Evolutionary conservation across 768 basidiomycete species (phyloP).

Genomic region (Austroboletus eburneus): DNA sequence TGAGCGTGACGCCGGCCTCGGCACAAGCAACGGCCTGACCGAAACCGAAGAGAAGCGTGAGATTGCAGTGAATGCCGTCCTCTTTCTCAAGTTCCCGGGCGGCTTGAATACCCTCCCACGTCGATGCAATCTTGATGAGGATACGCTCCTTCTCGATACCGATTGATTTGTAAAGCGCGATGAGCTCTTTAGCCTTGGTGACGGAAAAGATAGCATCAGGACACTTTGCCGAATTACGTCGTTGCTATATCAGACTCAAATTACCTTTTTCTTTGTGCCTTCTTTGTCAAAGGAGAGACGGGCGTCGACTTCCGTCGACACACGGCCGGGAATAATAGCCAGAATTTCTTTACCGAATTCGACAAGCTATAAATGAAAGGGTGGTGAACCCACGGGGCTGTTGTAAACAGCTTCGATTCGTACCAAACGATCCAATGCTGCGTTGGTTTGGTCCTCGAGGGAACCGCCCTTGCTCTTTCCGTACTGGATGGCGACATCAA

Average conservation of each 20-base stretch:
- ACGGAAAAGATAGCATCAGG: conserved; percentile 7
- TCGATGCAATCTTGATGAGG: conserved; percentile 98
- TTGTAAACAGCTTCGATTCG: conserved; percentile 29
- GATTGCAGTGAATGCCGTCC: conserved; percentile 95
- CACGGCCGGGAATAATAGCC: conserved; percentile 93
- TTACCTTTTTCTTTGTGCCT: conserved; percentile 83
- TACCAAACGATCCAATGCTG: conserved; percentile 87
- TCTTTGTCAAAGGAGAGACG: conserved; percentile 95
- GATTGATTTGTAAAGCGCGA: conserved; percentile 89
- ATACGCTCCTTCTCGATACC: conserved; percentile 93
- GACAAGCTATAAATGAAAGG: conserved; percentile 61
- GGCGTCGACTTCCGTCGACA: conserved; percentile 98
- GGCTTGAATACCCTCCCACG: conserved; percentile 99
- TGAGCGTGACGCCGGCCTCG: conserved; percentile 96
- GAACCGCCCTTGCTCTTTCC: conserved; percentile 80
- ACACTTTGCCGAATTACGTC: conserved; percentile 20
- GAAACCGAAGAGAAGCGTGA: conserved; percentile 98
- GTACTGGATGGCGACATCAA: conserved; percentile 68
- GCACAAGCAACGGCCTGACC: conserved; percentile 98
- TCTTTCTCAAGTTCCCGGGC: conserved; percentile 92
- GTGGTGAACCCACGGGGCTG: conserved; percentile 6
- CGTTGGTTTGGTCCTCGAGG: conserved; percentile 68
- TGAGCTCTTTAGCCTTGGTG: conserved; percentile 73
- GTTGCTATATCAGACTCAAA: conserved; percentile 12
- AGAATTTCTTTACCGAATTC: conserved; percentile 98